Evolutionary conservation across 169 alveolate species (phyloP), one percentile per base, ranked within the genome.

Genomic region (Babesia gibsoni): DNA sequence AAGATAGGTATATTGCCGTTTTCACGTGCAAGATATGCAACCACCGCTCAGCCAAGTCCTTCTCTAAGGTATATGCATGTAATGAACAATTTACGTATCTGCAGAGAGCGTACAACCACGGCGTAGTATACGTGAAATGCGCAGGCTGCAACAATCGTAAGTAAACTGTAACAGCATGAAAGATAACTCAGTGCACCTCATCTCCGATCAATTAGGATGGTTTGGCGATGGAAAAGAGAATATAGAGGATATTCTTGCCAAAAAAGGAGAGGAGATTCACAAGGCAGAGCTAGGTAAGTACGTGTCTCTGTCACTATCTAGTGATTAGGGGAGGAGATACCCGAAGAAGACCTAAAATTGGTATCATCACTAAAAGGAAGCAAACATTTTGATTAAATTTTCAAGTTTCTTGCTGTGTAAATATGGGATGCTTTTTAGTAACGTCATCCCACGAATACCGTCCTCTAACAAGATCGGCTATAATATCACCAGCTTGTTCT

Each of bases 161-260:
- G 83, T 49, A 33, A 9, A 0, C 23, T 42, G 14, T 10, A 18
- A 27, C 5, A 18, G 3, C 2, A 1, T 30, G 39, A 9, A n/a
- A 20, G n/a, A 23, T 12, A n/a, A 27, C 29, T 5, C 70, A 73
- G 83, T 84, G 9, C 91, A 85, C 25, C 63, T 85, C 22, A 80
- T 85, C 46, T 85, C 91, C 0, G 91, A 85, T 49, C 89, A 85
- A 48, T 57, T 85, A 37, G 91, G 91, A 16, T 85, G 91, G 91
- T 85, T 85, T 45, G 89, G 87, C 30, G 91, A 85, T 16, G 58
- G 75, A 7, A 80, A 80, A 33, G 81, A 84, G 37, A 85, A 85
- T 53, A 85, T 85, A 29, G 91, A 85, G 56, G 65, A 81, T 39
- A 85, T 85, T 12, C 65, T 82, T 29, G 33, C 67, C 20, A 67